Evolutionary conservation across 164 flowering plant genomes (phyloP).

Genomic region (Kalanchoe fedtschenkoi): DNA sequence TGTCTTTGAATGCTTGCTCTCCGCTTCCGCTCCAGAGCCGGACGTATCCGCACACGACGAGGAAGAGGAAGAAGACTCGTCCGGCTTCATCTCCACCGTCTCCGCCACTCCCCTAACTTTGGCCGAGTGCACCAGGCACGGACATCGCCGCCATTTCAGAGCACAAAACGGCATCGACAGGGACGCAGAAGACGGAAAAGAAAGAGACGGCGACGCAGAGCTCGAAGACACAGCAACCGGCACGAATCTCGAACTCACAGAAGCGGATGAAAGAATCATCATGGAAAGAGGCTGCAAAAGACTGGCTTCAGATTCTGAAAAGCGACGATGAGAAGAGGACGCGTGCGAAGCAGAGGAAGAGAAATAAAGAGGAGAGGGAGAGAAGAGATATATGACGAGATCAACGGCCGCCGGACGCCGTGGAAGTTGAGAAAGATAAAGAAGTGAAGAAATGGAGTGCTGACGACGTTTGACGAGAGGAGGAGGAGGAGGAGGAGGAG

Average conservation of each 20-base stretch:
- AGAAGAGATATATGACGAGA: background rate
- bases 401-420: background rate
- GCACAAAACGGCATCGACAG: background rate
- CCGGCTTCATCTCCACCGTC: background rate
- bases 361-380: background rate
- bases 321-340: background rate
- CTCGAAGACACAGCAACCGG: background rate
- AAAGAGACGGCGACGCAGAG: background rate
- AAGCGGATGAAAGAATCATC: conserved; percentile 2
- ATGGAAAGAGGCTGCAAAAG: background rate
- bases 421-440: background rate
- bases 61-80: background rate
- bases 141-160: background rate
- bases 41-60: background rate
- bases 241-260: background rate
- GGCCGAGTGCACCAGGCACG: background rate
- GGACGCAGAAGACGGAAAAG: background rate
- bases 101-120: background rate
- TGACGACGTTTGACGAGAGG: background rate
- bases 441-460: background rate
- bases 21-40: background rate
- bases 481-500: background rate
- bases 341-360: background rate
- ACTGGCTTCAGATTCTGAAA: background rate
- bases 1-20: background rate